A percentile compares a stretch with the other conserved stretches of the same genome.
phyloP scores from a whole-genome alignment of 129 eudicot species.

The Helianthus annuus region DNA sequence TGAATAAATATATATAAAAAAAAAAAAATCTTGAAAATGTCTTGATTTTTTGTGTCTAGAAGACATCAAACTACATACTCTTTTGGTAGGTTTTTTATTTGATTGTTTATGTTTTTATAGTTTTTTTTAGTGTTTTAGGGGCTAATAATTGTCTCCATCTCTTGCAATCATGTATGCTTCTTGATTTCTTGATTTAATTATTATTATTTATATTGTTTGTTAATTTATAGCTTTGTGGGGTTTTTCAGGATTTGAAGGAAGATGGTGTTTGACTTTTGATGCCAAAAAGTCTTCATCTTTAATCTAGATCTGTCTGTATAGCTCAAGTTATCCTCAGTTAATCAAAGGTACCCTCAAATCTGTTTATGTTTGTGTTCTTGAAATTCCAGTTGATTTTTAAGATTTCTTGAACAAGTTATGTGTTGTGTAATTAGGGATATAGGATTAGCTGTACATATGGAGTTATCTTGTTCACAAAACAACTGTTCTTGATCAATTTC shows the following conservation, averaged over 20 bases:
- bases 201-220: conserved; percentile 17
- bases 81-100: conserved; percentile 31
- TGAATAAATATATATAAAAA: conserved; percentile 4
- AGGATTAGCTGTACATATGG: conserved; percentile 23
- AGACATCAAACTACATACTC: conserved; percentile 27
- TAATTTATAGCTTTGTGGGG: conserved; percentile 7
- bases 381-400: conserved; percentile 19
- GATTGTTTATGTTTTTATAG: conserved; percentile 24
- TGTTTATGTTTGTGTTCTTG: conserved; percentile 24
- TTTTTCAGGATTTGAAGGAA: conserved; percentile 31
- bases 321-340: conserved; percentile 2
- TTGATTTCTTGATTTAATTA: conserved; percentile 13
- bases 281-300: conserved; percentile 19
- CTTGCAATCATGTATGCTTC: conserved; percentile 20
- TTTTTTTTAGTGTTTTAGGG: conserved; percentile 23
- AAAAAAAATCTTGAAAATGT: conserved; percentile 18
- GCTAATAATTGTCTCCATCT: conserved; percentile 36
- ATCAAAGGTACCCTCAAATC: conserved; percentile 19
- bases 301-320: conserved; percentile 19
- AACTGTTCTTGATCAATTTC: conserved; percentile 8
- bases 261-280: conserved; percentile 41
- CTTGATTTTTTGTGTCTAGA: conserved; percentile 24
- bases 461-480: conserved; percentile 18
- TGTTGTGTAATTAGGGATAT: not conserved
- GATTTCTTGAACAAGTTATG: conserved; percentile 5